Percentiles rank a stretch among this genome's conserved stretches.
phyloP scores from a whole-genome alignment of 805 yeast genomes.

The Starmerella kuoi region DNA sequence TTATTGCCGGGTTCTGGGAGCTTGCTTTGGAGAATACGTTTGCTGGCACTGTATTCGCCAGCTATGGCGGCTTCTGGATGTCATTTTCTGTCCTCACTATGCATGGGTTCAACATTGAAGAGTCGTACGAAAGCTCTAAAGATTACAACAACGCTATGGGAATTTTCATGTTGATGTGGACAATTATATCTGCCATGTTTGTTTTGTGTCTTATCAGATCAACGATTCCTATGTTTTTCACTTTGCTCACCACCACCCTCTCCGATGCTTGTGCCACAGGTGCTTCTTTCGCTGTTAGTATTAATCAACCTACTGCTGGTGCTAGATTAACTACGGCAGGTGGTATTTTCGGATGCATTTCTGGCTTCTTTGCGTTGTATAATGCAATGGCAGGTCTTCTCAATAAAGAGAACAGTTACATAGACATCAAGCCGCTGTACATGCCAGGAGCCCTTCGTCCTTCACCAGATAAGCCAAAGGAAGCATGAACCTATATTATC shows the following conservation, averaged over 20 bases:
- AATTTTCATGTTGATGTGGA: slow-evolving; percentile 1
- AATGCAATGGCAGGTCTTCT: background rate
- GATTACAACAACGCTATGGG: slow-evolving; percentile 3
- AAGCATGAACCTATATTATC: background rate
- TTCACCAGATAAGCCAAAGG: background rate
- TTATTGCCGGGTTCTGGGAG: slow-evolving; percentile 58
- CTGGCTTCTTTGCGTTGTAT: background rate
- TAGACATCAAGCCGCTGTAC: background rate
- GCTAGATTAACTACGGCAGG: background rate
- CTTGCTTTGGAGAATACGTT: slow-evolving; percentile 51
- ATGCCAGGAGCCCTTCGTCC: background rate
- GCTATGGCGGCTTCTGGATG: slow-evolving; percentile 64
- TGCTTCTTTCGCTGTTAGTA: background rate
- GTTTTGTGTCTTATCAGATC: background rate
- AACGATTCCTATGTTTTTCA: background rate
- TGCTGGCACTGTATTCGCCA: slow-evolving; percentile 51
- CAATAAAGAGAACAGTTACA: background rate
- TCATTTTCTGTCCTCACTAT: slow-evolving; percentile 48
- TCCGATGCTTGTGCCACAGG: background rate
- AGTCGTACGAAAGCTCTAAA: slow-evolving; percentile 34
- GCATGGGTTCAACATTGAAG: slow-evolving; percentile 46
- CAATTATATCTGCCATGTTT: background rate
- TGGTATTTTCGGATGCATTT: background rate
- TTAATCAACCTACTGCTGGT: background rate
- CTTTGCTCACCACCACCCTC: background rate